Percentiles rank a stretch among this genome's conserved stretches.
Evolutionary conservation across 305 asterid genomes (phyloP).

Genomic region (Fraxinus greggii): DNA sequence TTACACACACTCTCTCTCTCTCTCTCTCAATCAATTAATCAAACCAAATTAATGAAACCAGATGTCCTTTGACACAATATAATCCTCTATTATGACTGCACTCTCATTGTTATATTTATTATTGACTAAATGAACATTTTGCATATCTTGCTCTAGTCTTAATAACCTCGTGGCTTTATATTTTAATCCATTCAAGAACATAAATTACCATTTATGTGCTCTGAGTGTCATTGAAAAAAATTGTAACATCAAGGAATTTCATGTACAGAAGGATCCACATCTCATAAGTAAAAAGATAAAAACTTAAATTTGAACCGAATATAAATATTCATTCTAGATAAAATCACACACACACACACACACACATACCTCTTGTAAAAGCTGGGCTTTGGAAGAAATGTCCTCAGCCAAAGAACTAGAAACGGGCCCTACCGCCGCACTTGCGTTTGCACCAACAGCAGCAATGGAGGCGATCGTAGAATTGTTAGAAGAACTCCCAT

Average conservation of each 20-base stretch:
- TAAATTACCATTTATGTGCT: not conserved
- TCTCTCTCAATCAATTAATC: not conserved
- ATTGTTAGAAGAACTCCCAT: conserved; percentile 37
- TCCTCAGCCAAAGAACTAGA: conserved; percentile 36
- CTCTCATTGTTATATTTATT: not conserved
- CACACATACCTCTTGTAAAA: conserved; percentile 63
- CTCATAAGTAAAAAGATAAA: not conserved
- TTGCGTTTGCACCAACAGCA: conserved; percentile 21
- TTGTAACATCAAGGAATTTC: not conserved
- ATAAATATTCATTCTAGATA: not conserved
- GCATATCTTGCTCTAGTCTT: not conserved
- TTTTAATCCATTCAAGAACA: not conserved
- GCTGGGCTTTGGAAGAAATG: conserved; percentile 58
- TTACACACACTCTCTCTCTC: not conserved
- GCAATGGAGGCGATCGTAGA: conserved; percentile 29
- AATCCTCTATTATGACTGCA: not conserved
- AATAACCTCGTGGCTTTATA: not conserved
- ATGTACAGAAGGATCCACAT: not conserved
- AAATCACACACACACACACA: not conserved
- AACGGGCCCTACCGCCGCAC: conserved; percentile 29
- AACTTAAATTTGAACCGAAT: not conserved
- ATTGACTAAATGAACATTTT: not conserved
- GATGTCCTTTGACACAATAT: not conserved
- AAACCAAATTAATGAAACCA: not conserved
- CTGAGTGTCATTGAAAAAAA: not conserved